Evolutionary conservation across 1,139 yeast genomes (phyloP), one percentile per base, ranked within the genome.

Genomic region (Sugiyamaella paludigena): DNA sequence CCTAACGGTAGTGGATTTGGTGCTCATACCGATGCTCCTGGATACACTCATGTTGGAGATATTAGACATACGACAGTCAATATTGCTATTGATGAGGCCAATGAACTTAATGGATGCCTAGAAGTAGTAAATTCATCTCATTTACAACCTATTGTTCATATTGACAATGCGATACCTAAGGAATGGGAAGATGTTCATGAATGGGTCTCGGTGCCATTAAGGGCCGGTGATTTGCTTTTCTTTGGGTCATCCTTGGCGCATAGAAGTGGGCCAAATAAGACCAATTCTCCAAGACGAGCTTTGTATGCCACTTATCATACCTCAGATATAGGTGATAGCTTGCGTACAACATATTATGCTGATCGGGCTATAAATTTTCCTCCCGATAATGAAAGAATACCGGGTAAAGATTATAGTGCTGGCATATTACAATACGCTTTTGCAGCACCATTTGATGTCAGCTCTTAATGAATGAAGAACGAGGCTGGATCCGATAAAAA

Each of bases 301-400:
- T 12, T 40, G 8, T 40, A 40, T 40, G 43, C 41, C 12, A 40
- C 43, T 16, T 40, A 40, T 19, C 15, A 27, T 8, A 28, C 40
- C 13, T 19, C 43, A 12, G 26, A 40, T 9, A 28, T 30, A 11
- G 43, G 43, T 13, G 13, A 28, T 1, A 96, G 12, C 11, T 15
- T 15, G 12, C 33, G 51, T 12, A 40, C 36, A 26, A 36, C 28
- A 11, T 48, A 48, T 36, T 48, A 48, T 27, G 46, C 32, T 7
- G 46, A 48, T 36, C 34, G 51, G 28, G 40, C 36, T 9, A 37
- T 31, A 16, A 45, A 43, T 11, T 48, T 48, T 43, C 49, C 51
- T 13, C 51, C 51, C 9, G 51, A 48, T 30, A 45, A 48, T 39
- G 51, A 48, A 32, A 48, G 51, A 8, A 43, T 44, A 10, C 31